A percentile compares a stretch with the other conserved stretches of the same genome.
phyloP scores from a whole-genome alignment of 106 monocot genomes.

The Gastrodia elata region DNA sequence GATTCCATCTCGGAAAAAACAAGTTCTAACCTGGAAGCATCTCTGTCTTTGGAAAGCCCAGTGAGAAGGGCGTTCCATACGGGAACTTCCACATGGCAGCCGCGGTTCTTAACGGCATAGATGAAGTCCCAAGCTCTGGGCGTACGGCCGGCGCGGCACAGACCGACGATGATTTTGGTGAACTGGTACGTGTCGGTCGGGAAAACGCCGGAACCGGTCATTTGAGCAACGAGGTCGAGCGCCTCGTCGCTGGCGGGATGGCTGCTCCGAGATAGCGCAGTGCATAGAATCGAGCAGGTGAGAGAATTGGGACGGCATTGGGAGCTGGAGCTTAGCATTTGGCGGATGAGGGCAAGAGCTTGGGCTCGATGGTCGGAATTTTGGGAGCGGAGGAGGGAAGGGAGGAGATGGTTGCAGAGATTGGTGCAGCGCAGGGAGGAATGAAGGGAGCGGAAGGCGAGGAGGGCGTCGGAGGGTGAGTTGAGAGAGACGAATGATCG shows the following conservation, averaged over 20 bases:
- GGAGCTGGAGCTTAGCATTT: conserved; percentile 9
- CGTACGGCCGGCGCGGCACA: conserved; percentile 22
- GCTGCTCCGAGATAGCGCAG: conserved; percentile 8
- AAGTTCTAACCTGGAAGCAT: conserved; percentile 37
- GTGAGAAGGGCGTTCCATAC: conserved; percentile 52
- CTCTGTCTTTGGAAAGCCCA: conserved; percentile 33
- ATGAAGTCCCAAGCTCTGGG: conserved; percentile 32
- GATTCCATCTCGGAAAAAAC: conserved; percentile 50
- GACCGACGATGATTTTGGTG: conserved; percentile 25
- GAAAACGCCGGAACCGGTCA: conserved; percentile 19
- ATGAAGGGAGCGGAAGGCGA: conserved; percentile 12
- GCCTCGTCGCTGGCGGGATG: conserved; percentile 7
- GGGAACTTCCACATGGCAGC: conserved; percentile 31
- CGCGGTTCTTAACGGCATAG: conserved; percentile 32
- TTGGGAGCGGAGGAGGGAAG: conserved; percentile 15
- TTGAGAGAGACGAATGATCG: background rate
- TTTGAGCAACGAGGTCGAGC: conserved; percentile 12
- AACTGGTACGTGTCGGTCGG: conserved; percentile 23
- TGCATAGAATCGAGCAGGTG: conserved; percentile 25
- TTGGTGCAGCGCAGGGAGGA: conserved; percentile 11
- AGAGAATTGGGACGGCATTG: conserved; percentile 10
- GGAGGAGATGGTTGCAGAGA: conserved; percentile 17
- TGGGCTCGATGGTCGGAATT: conserved; percentile 20
- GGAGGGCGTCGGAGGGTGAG: background rate
- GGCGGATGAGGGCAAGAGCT: conserved; percentile 20